phyloP scores from a whole-genome alignment of 768 basidiomycete genomes.

The Galerina marginata region DNA sequence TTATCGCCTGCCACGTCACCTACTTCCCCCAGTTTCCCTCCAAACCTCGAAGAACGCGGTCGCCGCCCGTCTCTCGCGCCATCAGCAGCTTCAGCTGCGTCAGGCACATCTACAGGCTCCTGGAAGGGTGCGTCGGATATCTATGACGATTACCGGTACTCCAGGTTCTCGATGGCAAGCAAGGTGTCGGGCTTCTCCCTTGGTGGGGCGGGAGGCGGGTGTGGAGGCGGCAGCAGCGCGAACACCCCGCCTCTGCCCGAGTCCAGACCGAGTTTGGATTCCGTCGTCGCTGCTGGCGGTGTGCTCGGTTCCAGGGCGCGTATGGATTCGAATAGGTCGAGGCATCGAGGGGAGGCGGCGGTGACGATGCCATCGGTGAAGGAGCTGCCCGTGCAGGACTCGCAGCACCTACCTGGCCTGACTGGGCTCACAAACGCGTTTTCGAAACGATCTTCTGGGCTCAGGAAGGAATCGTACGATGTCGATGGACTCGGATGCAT shows the following conservation, averaged over 20 bases:
- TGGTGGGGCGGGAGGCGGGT: neutral
- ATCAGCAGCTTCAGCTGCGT: slow-evolving; percentile 19
- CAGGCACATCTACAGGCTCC: slow-evolving; percentile 20
- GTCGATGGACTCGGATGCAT: slow-evolving; percentile 39
- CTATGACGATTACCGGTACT: slow-evolving; percentile 83
- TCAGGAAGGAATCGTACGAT: slow-evolving; percentile 15
- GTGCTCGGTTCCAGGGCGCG: neutral
- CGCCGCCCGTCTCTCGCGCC: slow-evolving; percentile 35
- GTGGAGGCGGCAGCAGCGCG: neutral
- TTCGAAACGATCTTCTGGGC: no score
- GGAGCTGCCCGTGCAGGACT: neutral
- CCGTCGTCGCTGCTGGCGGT: neutral
- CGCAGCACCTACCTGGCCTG: no score
- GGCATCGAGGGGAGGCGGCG: neutral
- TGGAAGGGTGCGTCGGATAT: slow-evolving; percentile 79
- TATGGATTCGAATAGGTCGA: neutral
- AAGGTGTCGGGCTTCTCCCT: slow-evolving; percentile 35
- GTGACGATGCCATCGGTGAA: neutral
- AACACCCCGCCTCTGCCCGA: slow-evolving; percentile 25
- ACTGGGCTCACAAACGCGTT: no score
- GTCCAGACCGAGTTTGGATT: neutral
- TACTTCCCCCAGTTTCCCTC: no score
- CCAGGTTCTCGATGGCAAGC: slow-evolving; percentile 58
- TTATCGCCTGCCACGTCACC: neutral
- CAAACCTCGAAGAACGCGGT: slow-evolving; percentile 1